Percentiles rank a stretch among this genome's conserved stretches.
phyloP scores from a whole-genome alignment of 495 filamentous ascomycete genomes.

The Hypoxylon fragiforme region DNA sequence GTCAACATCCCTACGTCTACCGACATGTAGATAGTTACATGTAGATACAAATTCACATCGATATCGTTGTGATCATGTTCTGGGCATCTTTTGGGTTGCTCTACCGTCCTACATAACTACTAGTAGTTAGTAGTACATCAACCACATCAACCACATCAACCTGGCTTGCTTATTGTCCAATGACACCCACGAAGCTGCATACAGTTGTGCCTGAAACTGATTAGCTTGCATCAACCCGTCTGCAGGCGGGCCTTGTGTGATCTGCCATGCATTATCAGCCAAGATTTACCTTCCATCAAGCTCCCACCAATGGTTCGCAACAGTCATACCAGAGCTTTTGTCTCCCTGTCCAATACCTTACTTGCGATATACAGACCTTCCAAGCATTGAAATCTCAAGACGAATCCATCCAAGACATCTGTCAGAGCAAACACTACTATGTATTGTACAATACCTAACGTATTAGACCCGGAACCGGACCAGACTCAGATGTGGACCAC shows the following conservation, averaged over 20 bases:
- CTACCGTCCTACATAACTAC: no score
- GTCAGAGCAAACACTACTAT: no score
- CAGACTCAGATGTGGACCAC: no score
- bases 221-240: conserved; percentile 32
- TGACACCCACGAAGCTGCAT: conserved; percentile 3
- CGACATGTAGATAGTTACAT: no score
- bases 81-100: no score
- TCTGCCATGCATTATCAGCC: conserved; percentile 36
- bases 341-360: conserved; percentile 9
- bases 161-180: no score
- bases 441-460: no score
- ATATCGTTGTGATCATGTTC: no score
- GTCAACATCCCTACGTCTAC: neutral
- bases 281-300: conserved; percentile 26
- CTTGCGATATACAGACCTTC: conserved; percentile 16
- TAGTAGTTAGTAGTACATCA: neutral
- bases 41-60: no score
- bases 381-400: conserved; percentile 14
- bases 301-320: conserved; percentile 20
- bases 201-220: conserved; percentile 28
- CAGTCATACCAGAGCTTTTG: conserved; percentile 16
- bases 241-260: conserved; percentile 22
- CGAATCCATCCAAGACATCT: conserved; percentile 29
- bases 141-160: no score
- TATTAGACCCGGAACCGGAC: no score